These are phyloP conservation scores for Hygrophoropsis aurantiaca DNA, from an alignment of 768 basidiomycete species.

Conservation along the genomic window DNA sequence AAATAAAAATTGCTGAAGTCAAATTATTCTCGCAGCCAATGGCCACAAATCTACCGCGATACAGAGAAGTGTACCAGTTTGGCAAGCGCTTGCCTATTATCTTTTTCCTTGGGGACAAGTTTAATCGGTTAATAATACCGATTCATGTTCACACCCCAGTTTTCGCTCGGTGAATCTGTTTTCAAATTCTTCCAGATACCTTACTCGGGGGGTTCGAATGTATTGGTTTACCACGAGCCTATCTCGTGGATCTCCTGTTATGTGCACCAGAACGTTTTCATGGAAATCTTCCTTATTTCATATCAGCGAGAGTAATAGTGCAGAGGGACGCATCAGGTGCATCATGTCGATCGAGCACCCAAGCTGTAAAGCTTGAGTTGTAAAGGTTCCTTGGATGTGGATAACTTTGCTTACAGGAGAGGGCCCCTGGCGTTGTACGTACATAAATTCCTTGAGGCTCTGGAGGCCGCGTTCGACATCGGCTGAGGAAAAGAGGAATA, in stretches of 20 bases:
- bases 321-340: neutral
- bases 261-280: slow-evolving; percentile 7
- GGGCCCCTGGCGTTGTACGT: slow-evolving; percentile 9
- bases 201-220: slow-evolving; percentile 22
- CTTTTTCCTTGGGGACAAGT: slow-evolving; percentile 17
- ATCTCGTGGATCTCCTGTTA: slow-evolving; percentile 24
- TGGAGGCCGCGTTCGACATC: neutral
- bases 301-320: slow-evolving; percentile 3
- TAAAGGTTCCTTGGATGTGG: slow-evolving; percentile 11
- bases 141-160: slow-evolving; percentile 19
- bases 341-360: slow-evolving; percentile 24
- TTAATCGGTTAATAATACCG: slow-evolving; percentile 19
- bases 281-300: slow-evolving; percentile 5
- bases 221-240: slow-evolving; percentile 25
- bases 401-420: slow-evolving; percentile 9
- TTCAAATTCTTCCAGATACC: slow-evolving; percentile 20
- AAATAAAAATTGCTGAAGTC: slow-evolving; percentile 6
- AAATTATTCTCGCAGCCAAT: slow-evolving; percentile 6
- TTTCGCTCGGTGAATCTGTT: slow-evolving; percentile 7
- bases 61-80: slow-evolving; percentile 18
- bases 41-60: slow-evolving; percentile 11
- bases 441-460: slow-evolving; percentile 5
- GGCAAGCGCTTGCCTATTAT: slow-evolving; percentile 20
- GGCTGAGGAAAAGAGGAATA: neutral
- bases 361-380: slow-evolving; percentile 17